Percentiles rank a stretch among this genome's conserved stretches.
These are phyloP conservation scores for Cocos nucifera DNA, from an alignment of 176 grass and related monocot species.

Conservation along the genomic window DNA sequence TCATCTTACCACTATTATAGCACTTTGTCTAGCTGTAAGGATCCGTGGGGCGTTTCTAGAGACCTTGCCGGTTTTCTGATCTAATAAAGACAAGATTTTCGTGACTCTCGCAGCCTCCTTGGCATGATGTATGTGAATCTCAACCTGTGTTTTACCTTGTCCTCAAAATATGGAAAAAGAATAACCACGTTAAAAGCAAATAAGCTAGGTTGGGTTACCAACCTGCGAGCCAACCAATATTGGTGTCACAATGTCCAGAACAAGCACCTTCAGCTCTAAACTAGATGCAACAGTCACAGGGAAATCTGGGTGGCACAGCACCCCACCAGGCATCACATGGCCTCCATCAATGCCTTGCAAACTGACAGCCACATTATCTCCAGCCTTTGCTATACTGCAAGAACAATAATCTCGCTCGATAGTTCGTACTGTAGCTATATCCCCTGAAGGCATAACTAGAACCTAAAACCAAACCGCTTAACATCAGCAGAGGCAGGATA, in stretches of 20 bases:
- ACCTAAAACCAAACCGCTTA: slow-evolving; percentile 27
- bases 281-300: slow-evolving; percentile 32
- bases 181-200: not conserved
- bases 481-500: not conserved
- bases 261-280: slow-evolving; percentile 73
- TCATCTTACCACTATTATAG: slow-evolving; percentile 37
- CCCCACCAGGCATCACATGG: slow-evolving; percentile 47
- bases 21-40: slow-evolving; percentile 51
- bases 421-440: slow-evolving; percentile 33
- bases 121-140: slow-evolving; percentile 63
- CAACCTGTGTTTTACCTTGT: slow-evolving; percentile 40
- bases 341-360: slow-evolving; percentile 55
- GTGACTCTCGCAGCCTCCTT: slow-evolving; percentile 51
- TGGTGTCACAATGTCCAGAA: slow-evolving; percentile 57
- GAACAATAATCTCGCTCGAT: slow-evolving; percentile 54
- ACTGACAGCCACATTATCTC: slow-evolving; percentile 52
- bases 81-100: slow-evolving; percentile 47
- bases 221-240: slow-evolving; percentile 70
- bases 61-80: slow-evolving; percentile 65
- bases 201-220: slow-evolving; percentile 2
- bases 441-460: slow-evolving; percentile 59
- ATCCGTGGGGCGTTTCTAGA: slow-evolving; percentile 43
- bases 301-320: slow-evolving; percentile 63
- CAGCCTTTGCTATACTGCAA: slow-evolving; percentile 48
- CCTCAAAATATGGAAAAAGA: not conserved